phyloP scores from a whole-genome alignment of 2,329 filamentous ascomycete species.

The Fusarium oxysporum region DNA sequence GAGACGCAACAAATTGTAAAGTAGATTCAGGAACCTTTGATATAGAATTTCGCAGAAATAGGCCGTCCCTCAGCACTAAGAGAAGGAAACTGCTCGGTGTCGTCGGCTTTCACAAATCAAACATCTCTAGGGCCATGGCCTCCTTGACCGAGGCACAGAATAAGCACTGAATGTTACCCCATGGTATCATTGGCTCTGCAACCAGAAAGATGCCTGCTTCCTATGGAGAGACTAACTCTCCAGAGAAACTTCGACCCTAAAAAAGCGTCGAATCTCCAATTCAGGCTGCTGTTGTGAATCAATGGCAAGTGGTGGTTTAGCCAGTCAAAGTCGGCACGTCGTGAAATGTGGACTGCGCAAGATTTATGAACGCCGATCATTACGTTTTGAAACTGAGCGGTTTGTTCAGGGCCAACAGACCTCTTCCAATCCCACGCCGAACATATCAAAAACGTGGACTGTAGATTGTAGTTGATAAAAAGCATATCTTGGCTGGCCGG shows the following conservation, averaged over 20 bases:
- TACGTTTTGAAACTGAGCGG: background rate
- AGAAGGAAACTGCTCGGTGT: background rate
- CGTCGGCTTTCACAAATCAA: constrained; percentile 19
- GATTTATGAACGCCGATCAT: background rate
- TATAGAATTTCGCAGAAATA: background rate
- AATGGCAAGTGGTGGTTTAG: background rate
- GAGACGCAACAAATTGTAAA: background rate
- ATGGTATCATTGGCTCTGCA: background rate
- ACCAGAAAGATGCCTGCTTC: background rate
- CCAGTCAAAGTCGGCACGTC: background rate
- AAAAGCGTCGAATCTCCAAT: background rate
- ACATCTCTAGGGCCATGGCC: background rate
- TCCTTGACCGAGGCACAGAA: background rate
- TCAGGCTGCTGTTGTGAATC: background rate
- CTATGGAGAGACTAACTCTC: background rate
- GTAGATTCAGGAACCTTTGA: background rate
- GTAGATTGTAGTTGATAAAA: background rate
- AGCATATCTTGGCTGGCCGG: background rate
- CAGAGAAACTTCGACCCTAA: background rate
- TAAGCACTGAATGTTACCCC: background rate
- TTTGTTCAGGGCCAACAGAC: background rate
- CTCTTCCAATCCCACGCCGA: background rate
- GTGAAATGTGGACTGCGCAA: background rate
- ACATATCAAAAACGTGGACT: background rate
- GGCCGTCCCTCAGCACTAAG: background rate